Percentiles rank a stretch among this genome's conserved stretches.
Evolutionary conservation across 2,329 filamentous ascomycete species (phyloP).

Genomic region (Colletotrichum noveboracense): DNA sequence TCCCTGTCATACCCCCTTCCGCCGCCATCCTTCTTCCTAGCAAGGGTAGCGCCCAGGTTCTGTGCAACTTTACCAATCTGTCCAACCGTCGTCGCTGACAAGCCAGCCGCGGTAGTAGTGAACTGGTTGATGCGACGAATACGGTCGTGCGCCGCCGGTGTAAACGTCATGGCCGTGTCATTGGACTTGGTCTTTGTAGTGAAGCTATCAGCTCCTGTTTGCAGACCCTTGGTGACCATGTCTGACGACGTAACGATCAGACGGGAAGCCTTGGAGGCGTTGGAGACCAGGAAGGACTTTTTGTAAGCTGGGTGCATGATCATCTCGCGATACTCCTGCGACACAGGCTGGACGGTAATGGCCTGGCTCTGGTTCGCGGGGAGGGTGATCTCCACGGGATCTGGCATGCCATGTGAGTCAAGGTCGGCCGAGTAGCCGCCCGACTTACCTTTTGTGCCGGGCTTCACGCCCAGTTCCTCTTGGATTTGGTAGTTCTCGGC

Average conservation of each 20-base stretch:
- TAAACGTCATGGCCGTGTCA: conserved; percentile 85
- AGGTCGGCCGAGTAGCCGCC: conserved; percentile 30
- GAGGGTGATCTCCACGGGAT: conserved; percentile 81
- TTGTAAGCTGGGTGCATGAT: conserved; percentile 90
- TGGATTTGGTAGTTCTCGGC: conserved; percentile 81
- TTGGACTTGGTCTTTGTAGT: conserved; percentile 80
- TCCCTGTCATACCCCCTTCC: conserved; percentile 71
- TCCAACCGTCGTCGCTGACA: conserved; percentile 87
- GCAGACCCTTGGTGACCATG: conserved; percentile 78
- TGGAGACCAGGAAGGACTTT: conserved; percentile 84
- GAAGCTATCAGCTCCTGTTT: conserved; percentile 80
- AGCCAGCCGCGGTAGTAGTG: conserved; percentile 76
- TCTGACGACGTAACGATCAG: conserved; percentile 89
- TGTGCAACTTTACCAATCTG: conserved; percentile 85
- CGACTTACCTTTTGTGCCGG: conserved; percentile 97
- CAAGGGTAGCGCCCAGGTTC: conserved; percentile 80
- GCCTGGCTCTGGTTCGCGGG: conserved; percentile 69
- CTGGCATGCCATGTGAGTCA: conserved; percentile 42
- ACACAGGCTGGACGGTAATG: conserved; percentile 69
- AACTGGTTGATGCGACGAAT: conserved; percentile 91
- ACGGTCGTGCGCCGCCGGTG: conserved; percentile 80
- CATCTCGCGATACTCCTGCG: conserved; percentile 75
- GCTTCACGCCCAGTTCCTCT: conserved; percentile 76
- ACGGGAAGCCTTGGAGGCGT: conserved; percentile 85
- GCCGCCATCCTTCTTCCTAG: conserved; percentile 58